phyloP scores from a whole-genome alignment of 768 basidiomycete species.

The Pluteus cervinus region DNA sequence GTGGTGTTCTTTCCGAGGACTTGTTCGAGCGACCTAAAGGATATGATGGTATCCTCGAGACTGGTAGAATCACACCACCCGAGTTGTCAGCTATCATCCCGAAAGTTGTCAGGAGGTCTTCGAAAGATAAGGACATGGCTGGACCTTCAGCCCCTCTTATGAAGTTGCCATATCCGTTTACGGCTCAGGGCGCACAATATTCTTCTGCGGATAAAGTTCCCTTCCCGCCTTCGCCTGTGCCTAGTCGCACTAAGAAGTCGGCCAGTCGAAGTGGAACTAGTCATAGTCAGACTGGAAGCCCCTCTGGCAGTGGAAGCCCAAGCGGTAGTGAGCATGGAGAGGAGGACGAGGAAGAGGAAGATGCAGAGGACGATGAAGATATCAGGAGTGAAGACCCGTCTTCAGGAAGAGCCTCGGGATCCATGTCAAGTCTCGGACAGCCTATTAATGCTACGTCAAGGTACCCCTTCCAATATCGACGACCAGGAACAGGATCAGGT shows the following conservation, averaged over 20 bases:
- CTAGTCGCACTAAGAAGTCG: slow-evolving; percentile 23
- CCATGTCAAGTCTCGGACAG: slow-evolving; percentile 81
- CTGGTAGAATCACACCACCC: no score
- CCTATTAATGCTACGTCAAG: slow-evolving; percentile 48
- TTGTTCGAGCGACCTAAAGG: slow-evolving; percentile 53
- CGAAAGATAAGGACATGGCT: slow-evolving; percentile 38
- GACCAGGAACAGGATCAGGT: no score
- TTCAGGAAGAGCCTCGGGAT: slow-evolving; percentile 53
- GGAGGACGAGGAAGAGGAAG: slow-evolving; percentile 11
- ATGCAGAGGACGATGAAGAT: slow-evolving; percentile 14
- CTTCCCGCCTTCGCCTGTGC: slow-evolving; percentile 63
- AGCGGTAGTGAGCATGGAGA: no score
- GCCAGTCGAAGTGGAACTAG: slow-evolving; percentile 24
- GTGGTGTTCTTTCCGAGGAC: slow-evolving; percentile 56
- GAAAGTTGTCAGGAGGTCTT: slow-evolving; percentile 33
- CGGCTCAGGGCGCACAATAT: slow-evolving; percentile 51
- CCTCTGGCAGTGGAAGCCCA: no score
- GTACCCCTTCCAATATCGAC: slow-evolving; percentile 65
- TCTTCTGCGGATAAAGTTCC: slow-evolving; percentile 62
- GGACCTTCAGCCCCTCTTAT: slow-evolving; percentile 36
- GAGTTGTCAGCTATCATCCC: slow-evolving; percentile 7
- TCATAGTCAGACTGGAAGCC: no score
- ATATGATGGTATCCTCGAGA: slow-evolving; percentile 10
- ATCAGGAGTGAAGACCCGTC: slow-evolving; percentile 8
- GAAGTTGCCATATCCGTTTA: slow-evolving; percentile 68